Base-by-base conservation (phyloP, 805 yeast species). In the Yamadazyma nakazawae region DNA sequence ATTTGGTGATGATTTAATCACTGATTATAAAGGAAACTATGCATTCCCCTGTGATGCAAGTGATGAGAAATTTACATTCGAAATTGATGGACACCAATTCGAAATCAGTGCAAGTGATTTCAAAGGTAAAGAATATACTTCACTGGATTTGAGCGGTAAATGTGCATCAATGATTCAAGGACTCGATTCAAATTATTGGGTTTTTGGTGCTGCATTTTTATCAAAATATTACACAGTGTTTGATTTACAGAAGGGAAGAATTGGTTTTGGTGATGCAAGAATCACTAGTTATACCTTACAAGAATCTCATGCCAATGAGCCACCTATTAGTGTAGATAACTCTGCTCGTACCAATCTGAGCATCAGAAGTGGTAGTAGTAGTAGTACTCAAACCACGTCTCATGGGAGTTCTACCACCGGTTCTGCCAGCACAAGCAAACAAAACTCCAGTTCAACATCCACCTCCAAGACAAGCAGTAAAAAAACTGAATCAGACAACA, bases 91-190 rank as follows among this genome's bases (percentile, higher is more conserved):
- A 14, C 54, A 59, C n/a, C 66, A 67, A 37, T 79, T 80, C 74
- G 57, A 76, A 28, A 10, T 57, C 79, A 21, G 46, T 2, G 66
- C 82, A 0, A 48, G 54, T 1, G 68, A 67, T 40, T 81, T 81
- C 59, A 52, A 79, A 38, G 87, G 85, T 5, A 60, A 66, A 11
- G 70, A 67, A 16, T 79, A 80, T 56, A 42, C 72, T 1, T 47
- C 54, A 4, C 48, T 52, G 34, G 59, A 52, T 0, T 69, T 76
- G 47, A 30, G 52, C 16, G 82, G 84, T 0, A 72, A 76, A 56
- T 83, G 89, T 67, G 81, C 82, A 11, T 78, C 85, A 6, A 82
- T 81, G 54, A 72, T 82, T 47, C 87, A 81, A 63, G 88, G 86
- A 9, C 56, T 75, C n/a, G 64, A 66, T 24, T 54, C 66, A 12